A percentile compares a stretch with the other conserved stretches of the same genome.
Evolutionary conservation across 2,329 filamentous ascomycete genomes (phyloP).

Genomic region (Tolypocladium cylindrosporum): DNA sequence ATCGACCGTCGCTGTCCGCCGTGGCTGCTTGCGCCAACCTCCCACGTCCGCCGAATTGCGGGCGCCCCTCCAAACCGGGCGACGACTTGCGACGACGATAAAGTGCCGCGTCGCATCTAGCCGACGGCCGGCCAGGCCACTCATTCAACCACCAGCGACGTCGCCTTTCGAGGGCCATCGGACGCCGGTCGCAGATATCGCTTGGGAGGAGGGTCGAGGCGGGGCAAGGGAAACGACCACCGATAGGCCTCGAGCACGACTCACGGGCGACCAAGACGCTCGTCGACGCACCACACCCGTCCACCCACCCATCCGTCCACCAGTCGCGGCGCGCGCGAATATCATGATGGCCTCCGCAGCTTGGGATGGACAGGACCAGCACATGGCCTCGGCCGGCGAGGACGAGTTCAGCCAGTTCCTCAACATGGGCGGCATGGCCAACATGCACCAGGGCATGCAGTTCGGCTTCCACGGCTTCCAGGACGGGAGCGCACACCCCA

Average conservation of each 20-base stretch:
- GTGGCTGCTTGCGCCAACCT: too few species aligned
- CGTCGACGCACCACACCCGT: not conserved
- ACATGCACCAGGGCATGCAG: conserved; percentile 41
- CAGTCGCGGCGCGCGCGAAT: not conserved
- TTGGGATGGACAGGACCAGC: conserved; percentile 49
- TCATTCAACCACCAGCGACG: not conserved
- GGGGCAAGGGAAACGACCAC: not conserved
- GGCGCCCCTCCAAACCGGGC: not conserved
- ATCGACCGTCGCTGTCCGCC: not conserved
- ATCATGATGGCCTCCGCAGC: conserved; percentile 24
- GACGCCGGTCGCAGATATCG: not conserved
- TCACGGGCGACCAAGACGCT: not conserved
- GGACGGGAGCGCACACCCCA: conserved; percentile 21
- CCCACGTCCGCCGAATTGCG: not conserved
- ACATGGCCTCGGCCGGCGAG: conserved; percentile 38
- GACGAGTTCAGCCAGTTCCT: conserved; percentile 58
- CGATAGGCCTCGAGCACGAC: not conserved
- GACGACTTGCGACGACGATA: not conserved
- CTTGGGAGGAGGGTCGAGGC: not conserved
- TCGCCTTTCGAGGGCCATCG: not conserved
- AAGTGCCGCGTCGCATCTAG: not conserved
- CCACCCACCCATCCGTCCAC: not conserved
- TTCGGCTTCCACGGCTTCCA: conserved; percentile 52
- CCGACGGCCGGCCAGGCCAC: not conserved
- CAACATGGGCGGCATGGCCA: conserved; percentile 47